Evolutionary conservation across 257 asterid species (phyloP), one percentile per base, ranked within the genome.

Genomic region (Ehretia macrophylla): DNA sequence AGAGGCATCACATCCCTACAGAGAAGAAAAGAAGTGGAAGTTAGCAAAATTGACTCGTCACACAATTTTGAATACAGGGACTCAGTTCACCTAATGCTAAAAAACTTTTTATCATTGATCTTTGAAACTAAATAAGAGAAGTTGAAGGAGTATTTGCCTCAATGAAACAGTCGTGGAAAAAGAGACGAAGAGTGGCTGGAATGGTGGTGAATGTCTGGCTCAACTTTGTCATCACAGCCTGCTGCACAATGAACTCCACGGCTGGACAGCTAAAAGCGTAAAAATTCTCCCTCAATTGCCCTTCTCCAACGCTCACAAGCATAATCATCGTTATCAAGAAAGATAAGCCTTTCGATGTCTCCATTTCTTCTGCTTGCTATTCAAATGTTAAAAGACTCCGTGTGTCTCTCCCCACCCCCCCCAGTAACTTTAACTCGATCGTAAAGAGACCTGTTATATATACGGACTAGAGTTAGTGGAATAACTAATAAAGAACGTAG

Each of bases 1-100:
- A 9, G 96, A 85, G n/a, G 74, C 95, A 55, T 88, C 96, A 72
- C 95, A 88, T 47, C 96, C 96, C 92, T 87, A 39, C 51, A 55
- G 4, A 51, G 17, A 32, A 22, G 19, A 12, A 32, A 58, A 56
- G 16, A 32, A 14, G 8, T 18, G 21, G 35, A 1, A 1, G 16
- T 8, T 22, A 14, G 4, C 14, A 22, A 3, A 27, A 14, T 11
- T 14, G 16, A 5, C 21, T 42, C 5, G 12, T 16, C 9, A 0
- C 0, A 39, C 17, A 23, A 5, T 22, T 21, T 17, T 53, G 32
- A 13, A 37, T 21, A 38, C 57, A 52, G 0, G 13, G 57, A 52
- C 39, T 38, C 21, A n/a, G n/a, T n/a, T n/a, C n/a, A n/a, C n/a
- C n/a, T n/a, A n/a, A n/a, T n/a, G n/a, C n/a, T n/a, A n/a, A n/a